Base-by-base conservation (phyloP, 768 basidiomycete genomes). In the Phlebiopsis flavidoalba region DNA sequence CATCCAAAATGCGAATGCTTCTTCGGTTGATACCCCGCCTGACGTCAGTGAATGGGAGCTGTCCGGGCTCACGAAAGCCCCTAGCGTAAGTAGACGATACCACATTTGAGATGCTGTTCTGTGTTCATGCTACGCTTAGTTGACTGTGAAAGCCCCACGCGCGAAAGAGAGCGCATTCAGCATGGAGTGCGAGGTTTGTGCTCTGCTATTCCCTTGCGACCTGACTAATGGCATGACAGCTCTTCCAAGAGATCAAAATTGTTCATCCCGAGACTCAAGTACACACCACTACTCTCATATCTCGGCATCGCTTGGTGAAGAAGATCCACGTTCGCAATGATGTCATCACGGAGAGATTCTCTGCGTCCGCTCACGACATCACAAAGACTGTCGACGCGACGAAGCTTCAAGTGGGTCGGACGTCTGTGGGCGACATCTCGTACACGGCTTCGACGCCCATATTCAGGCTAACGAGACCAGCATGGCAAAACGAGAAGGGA, bases 111-210 rank as follows among this genome's bases (percentile, higher is more conserved):
- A 52, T 31, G 12, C 4, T 12, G 31, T 14, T 31, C 19, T 0
- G 15, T 45, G 40, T 17, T 43, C 12, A 43, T 17, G 8, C 26
- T 8, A 43, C 40, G 40, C 19, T 3, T 63, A 84, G 85, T 70
- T 69, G 19, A 64, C 73, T 51, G 80, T 86, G 24, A 78, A 77
- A 64, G 71, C 83, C 14, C 71, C 82, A 17, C 74, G 80, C 62
- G 84, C 86, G 19, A 74, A 73, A 64, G 84, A 86, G 69, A 85
- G 84, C 67, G 78, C 81, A 14, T 76, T 85, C 35, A 78, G 79
- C 57, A 73, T 87, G 64, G 87, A 87, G 74, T 87, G 87, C 74
- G 78, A 82, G 40, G 40, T 43, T 12, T 8, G 40, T 43, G 12
- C 3, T 43, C 8, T 21, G 37, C 45, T 31, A 22, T 11, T 22